These are phyloP conservation scores for Gracilariopsis chorda DNA, from an alignment of 23 red algal genomes.

Conservation along the genomic window DNA sequence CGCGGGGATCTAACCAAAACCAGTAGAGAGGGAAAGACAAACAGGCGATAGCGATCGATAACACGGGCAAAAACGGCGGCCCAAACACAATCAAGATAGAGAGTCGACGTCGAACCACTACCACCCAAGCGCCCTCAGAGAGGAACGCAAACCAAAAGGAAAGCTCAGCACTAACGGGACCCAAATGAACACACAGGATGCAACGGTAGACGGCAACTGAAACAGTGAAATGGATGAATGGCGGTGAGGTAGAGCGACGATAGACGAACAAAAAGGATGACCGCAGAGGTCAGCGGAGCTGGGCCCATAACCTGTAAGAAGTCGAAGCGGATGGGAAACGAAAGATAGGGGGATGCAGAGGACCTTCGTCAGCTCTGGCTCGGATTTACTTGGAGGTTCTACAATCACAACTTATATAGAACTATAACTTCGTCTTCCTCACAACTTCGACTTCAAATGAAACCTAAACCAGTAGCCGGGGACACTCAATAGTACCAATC, in stretches of 20 bases:
- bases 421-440: too few relatives aligned
- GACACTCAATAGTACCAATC: too few relatives aligned
- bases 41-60: too few relatives aligned
- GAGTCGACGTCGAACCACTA: too few relatives aligned
- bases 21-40: background rate
- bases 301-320: constrained; percentile 6
- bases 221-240: constrained; percentile 7
- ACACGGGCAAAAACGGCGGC: too few relatives aligned
- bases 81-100: too few relatives aligned
- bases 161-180: background rate
- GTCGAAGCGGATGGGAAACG: background rate
- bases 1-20: background rate
- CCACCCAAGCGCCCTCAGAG: too few relatives aligned
- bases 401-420: background rate
- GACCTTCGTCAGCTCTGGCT: background rate
- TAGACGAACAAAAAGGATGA: background rate
- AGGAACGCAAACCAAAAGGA: background rate
- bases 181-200: background rate
- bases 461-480: too few relatives aligned
- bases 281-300: constrained; percentile 1
- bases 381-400: background rate
- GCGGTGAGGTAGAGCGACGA: background rate
- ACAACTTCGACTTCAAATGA: too few relatives aligned
- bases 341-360: background rate
- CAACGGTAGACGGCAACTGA: background rate